Conservation (phyloP, 768 basidiomycete genomes). For the Termitomyces sp. region DNA sequence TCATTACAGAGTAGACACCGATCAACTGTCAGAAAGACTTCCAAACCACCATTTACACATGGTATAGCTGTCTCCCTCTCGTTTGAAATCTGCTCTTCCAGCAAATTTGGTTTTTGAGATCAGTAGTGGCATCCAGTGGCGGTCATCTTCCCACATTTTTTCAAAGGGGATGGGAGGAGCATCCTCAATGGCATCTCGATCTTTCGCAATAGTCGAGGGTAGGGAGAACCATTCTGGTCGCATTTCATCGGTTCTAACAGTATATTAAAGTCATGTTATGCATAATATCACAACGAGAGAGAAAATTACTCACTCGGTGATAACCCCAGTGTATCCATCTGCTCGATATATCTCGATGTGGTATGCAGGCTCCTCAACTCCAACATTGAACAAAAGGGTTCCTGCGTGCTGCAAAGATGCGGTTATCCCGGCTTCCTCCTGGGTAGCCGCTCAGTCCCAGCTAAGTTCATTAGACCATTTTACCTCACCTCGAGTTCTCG, state of each 20-base stretch:
- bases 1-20: neutral
- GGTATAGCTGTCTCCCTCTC: slow-evolving; percentile 25
- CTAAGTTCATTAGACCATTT: neutral
- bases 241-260: slow-evolving; percentile 83
- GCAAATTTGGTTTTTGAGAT: slow-evolving; percentile 35
- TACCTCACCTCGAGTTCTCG: slow-evolving; percentile 62
- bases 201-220: slow-evolving; percentile 5
- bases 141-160: slow-evolving; percentile 60
- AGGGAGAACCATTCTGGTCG: slow-evolving; percentile 74
- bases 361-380: slow-evolving; percentile 55
- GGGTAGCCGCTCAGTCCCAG: neutral
- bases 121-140: slow-evolving; percentile 67
- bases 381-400: slow-evolving; percentile 57
- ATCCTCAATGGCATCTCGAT: neutral
- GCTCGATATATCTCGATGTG: slow-evolving; percentile 74
- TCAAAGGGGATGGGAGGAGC: slow-evolving; percentile 55
- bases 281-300: neutral
- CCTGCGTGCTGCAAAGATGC: slow-evolving; percentile 65
- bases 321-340: slow-evolving; percentile 51
- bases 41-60: slow-evolving; percentile 47
- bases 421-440: slow-evolving; percentile 84
- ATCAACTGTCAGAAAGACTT: slow-evolving; percentile 2
- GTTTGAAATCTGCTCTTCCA: slow-evolving; percentile 43
- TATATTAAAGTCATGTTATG: neutral
- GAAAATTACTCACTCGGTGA: slow-evolving; percentile 56